Conservation (phyloP, 805 yeast species). For the Yarrowia sp. region DNA sequence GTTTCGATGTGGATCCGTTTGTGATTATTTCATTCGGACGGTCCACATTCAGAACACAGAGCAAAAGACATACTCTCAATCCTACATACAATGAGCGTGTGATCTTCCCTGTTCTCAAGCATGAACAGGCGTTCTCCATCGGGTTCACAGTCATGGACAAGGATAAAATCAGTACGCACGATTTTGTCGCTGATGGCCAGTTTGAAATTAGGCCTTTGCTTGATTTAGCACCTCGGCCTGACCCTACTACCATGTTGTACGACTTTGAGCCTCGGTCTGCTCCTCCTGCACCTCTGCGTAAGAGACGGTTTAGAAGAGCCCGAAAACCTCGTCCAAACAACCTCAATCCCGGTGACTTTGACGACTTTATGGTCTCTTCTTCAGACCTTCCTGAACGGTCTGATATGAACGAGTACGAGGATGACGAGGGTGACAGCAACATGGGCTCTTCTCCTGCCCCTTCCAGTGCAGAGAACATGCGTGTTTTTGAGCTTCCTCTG, state of each 20-base stretch:
- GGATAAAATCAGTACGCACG: conserved; percentile 80
- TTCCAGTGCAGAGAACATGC: not conserved
- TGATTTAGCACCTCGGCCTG: conserved; percentile 38
- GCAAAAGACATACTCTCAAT: conserved; percentile 75
- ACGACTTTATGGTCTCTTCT: conserved; percentile 9
- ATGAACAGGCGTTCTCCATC: conserved; percentile 64
- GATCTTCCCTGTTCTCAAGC: conserved; percentile 69
- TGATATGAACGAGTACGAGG: conserved; percentile 8
- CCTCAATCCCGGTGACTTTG: conserved; percentile 2
- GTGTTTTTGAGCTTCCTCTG: conserved; percentile 42
- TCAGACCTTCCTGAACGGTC: conserved; percentile 12
- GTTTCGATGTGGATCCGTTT: conserved; percentile 96
- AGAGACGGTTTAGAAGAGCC: conserved; percentile 8
- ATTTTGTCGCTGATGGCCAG: conserved; percentile 67
- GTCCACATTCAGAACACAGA: conserved; percentile 79
- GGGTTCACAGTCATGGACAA: conserved; percentile 77
- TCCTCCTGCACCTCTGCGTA: not conserved
- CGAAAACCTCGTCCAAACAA: not conserved
- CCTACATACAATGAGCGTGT: conserved; percentile 81
- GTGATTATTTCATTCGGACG: conserved; percentile 88
- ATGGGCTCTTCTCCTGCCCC: not conserved
- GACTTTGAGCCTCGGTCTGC: not conserved
- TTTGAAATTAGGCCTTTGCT: conserved; percentile 55
- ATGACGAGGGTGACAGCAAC: not conserved
- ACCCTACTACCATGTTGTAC: conserved; percentile 39